phyloP scores from a whole-genome alignment of 2,329 filamentous ascomycete species.

The Aaosphaeria pasadenensis region DNA sequence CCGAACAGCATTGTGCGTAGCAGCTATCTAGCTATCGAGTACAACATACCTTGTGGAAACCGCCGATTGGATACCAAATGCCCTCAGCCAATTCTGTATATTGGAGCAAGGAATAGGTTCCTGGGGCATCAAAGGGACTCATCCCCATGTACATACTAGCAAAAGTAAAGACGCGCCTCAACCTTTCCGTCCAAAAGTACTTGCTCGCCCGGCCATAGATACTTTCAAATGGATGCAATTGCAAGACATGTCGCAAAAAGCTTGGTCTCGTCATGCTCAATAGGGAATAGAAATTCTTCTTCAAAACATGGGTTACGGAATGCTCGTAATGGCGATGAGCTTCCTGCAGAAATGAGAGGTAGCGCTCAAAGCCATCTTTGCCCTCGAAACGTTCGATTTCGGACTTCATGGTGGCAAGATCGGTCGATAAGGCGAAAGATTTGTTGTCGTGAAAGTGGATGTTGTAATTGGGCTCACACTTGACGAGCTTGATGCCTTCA shows the following conservation, averaged over 20 bases:
- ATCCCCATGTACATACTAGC: slow-evolving; percentile 83
- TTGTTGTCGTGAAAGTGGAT: slow-evolving; percentile 70
- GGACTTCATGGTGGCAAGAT: slow-evolving; percentile 66
- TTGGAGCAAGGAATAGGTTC: slow-evolving; percentile 70
- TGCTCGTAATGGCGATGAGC: slow-evolving; percentile 69
- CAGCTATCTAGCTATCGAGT: background rate
- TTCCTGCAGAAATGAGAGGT: slow-evolving; percentile 65
- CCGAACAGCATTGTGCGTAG: background rate
- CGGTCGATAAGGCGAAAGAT: slow-evolving; percentile 62
- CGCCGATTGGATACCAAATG: slow-evolving; percentile 71
- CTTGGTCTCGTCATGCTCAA: slow-evolving; percentile 55
- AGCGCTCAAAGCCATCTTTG: slow-evolving; percentile 67
- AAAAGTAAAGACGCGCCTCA: slow-evolving; percentile 72
- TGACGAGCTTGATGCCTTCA: slow-evolving; percentile 66
- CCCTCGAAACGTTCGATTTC: slow-evolving; percentile 74
- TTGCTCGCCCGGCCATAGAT: slow-evolving; percentile 63
- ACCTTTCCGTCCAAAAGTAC: slow-evolving; percentile 68
- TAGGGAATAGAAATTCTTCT: slow-evolving; percentile 63
- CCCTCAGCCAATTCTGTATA: slow-evolving; percentile 75
- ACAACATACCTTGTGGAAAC: slow-evolving; percentile 60
- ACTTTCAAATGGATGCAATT: slow-evolving; percentile 67
- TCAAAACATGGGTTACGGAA: slow-evolving; percentile 62
- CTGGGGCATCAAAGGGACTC: slow-evolving; percentile 72
- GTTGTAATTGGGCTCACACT: slow-evolving; percentile 74
- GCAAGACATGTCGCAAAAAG: slow-evolving; percentile 58